Percentiles rank a stretch among this genome's conserved stretches.
These are phyloP conservation scores for Umbellularia californica DNA, from an alignment of 164 flowering plant genomes.

Conservation along the genomic window DNA sequence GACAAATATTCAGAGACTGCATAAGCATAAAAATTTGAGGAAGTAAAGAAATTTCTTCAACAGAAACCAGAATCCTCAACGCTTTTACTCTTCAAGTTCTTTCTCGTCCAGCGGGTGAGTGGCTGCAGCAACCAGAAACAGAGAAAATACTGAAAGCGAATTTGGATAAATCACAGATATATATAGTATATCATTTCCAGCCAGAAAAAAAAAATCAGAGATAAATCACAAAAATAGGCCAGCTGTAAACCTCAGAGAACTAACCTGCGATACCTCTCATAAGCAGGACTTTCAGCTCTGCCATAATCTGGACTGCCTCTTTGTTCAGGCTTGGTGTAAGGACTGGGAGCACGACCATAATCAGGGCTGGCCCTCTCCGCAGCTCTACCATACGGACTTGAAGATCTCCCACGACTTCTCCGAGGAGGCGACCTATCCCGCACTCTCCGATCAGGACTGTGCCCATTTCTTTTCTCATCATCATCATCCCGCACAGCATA, in stretches of 20 bases:
- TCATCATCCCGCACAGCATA: constrained; percentile 82
- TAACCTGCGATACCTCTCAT: constrained; percentile 22
- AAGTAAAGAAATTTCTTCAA: background rate
- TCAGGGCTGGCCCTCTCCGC: constrained; percentile 75
- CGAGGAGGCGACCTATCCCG: constrained; percentile 48
- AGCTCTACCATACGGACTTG: constrained; percentile 33
- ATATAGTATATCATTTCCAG: background rate
- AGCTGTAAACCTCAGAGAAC: background rate
- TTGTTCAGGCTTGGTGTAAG: constrained; percentile 24
- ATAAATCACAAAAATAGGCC: background rate
- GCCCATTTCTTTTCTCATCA: constrained; percentile 67
- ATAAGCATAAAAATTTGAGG: background rate
- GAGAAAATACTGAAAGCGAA: background rate
- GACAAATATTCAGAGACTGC: background rate
- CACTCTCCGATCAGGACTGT: constrained; percentile 61
- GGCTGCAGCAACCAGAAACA: constrained; percentile 15
- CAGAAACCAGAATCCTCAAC: background rate
- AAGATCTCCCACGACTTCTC: constrained; percentile 35
- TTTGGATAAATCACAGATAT: background rate
- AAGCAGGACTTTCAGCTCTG: constrained; percentile 26
- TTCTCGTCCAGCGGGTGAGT: constrained; percentile 13
- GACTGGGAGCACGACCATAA: constrained; percentile 60
- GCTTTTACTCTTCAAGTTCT: constrained; percentile 11
- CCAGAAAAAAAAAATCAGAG: background rate
- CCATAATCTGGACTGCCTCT: constrained; percentile 51